Base-by-base conservation (phyloP, 805 yeast species). In the Cephaloascus fragrans region DNA sequence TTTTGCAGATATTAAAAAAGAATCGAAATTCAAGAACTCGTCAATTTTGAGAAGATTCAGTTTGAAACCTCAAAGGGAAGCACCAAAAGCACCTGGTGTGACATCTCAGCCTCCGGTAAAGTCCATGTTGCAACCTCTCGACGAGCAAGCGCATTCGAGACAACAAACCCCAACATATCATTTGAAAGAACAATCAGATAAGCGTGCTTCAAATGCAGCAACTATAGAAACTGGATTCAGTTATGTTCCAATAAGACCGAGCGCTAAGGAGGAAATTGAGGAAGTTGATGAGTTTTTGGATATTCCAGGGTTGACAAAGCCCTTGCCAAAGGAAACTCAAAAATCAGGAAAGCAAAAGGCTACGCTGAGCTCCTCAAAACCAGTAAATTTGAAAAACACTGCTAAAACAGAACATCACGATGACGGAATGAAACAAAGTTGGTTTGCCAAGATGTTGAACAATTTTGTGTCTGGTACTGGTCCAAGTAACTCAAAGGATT, bases 391-490 rank as follows among this genome's bases (percentile, higher is more conserved):
- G 6, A 6, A 23, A 8, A 6, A 23, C 6, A 23, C 28, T 23
- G 12, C 10, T 12, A 8, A 6, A 23, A 8, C 6, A 8, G 28
- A 23, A 23, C 6, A 15, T 8, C 14, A 32, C 2, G 32, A 35
- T 26, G 32, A 35, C 32, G 18, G 18, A 8, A 15, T 38, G 5
- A 57, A 56, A 33, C 51, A 53, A 35, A 57, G 55, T 39, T 57
- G 62, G 62, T 65, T 67, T 42, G 63, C 73, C 3, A 58, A 58
- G 38, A 54, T 65, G 32, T 60, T 68, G 4, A 37, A 47, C 12
- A 50, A 53, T 26, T 41, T 55, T 39, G 45, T 50, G 20, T 45
- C 18, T 32, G 26, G 26, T 37, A 44, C 18, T 34, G 10, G 16
- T 37, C 26, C 42, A 50, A 18, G 41, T 39, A 32, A 46, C 44